Evolutionary conservation across 331 rosid genomes (phyloP), one percentile per base, ranked within the genome.

Genomic region (Quercus phellos): DNA sequence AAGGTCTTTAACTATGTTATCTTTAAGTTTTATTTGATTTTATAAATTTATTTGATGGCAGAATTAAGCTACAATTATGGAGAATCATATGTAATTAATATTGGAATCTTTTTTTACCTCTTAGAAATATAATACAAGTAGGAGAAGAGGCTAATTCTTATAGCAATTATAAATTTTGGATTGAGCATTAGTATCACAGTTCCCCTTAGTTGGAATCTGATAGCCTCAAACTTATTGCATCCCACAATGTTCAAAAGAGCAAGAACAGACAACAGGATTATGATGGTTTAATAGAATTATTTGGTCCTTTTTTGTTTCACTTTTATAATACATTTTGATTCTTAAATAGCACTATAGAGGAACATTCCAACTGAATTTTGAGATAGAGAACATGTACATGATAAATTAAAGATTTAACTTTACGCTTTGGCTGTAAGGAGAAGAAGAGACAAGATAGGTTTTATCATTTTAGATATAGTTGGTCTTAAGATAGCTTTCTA

Each of bases 1-100:
- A 88, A 90, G 97, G 98, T 94, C 75, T 80, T 53, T 34, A 74
- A 73, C 73, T 77, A 61, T 59, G 75, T 9, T 53, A 74, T 42
- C 58, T 60, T 67, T 68, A 50, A 56, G 51, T 38, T 78, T 12
- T 58, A 2, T 58, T 22, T 58, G 32, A 22, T 21, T 58, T 58
- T 27, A 18, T 32, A 66, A 18, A 17, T 66, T 66, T 27, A 27
- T 63, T 66, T 66, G 70, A 32, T 19, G 8, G 51, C 21, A 7
- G 46, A 22, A 30, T 30, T 34, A 19, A 32, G 34, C 43, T 66
- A 32, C 51, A 30, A 14, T 66, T 18, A 17, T 5, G 2, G 17
- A 34, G 30, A 50, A 54, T 68, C 55, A 46, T 13, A 12, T 12
- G 53, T 46, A 12, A 46, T 46, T 46, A 46, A 46, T 46, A 46